These are phyloP conservation scores for Xenoacremonium recifei DNA, from an alignment of 2,329 filamentous ascomycete species.

Conservation along the genomic window DNA sequence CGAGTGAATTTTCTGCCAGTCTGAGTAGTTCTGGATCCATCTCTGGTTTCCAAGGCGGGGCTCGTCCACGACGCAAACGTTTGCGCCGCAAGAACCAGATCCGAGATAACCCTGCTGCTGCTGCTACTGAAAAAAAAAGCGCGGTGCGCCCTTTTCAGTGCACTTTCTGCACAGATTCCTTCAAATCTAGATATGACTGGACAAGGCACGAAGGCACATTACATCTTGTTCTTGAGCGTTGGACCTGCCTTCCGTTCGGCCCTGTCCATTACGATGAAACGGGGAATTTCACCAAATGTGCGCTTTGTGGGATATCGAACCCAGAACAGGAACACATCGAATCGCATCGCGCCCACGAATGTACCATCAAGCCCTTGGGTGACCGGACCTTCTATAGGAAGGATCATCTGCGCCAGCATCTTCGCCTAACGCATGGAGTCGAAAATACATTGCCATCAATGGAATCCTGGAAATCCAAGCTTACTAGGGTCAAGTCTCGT, in stretches of 20 bases:
- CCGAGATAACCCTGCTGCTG: neutral
- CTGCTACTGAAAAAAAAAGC: neutral
- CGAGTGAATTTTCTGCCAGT: neutral
- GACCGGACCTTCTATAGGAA: neutral
- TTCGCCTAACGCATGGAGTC: neutral
- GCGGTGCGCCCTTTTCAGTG: neutral
- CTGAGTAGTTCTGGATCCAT: neutral
- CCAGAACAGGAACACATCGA: neutral
- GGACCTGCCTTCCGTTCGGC: neutral
- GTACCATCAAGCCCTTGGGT: neutral
- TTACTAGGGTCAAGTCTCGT: neutral
- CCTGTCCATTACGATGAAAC: neutral
- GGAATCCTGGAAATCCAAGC: neutral
- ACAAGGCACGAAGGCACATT: neutral
- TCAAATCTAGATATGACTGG: neutral
- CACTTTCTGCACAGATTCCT: neutral
- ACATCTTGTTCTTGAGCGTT: neutral
- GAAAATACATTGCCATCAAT: neutral
- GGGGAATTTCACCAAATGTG: neutral
- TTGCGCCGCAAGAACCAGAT: neutral
- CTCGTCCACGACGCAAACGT: neutral
- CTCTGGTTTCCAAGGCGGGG: neutral
- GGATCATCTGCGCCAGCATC: neutral
- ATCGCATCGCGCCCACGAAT: neutral
- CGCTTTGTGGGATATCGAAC: neutral